Evolutionary conservation across 208 protist genomes (phyloP), one percentile per base, ranked within the genome.

Genomic region (Herpetomonas samuelpessoai): DNA sequence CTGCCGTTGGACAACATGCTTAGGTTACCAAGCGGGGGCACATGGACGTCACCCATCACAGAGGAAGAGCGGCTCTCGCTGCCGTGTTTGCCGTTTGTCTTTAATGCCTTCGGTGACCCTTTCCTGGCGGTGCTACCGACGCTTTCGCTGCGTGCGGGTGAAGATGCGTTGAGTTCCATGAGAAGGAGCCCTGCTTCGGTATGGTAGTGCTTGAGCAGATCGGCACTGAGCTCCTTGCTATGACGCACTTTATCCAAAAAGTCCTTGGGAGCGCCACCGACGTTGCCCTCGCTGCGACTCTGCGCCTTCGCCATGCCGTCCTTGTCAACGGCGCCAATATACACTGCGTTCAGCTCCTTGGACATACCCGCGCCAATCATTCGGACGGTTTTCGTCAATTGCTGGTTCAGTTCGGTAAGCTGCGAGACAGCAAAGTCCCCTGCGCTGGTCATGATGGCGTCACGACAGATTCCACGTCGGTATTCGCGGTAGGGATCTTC

Each of bases 341-440:
- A 67, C 22, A 59, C 58, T 18, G 56, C 48, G 47, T 64, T 73
- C 29, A 77, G 54, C 56, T 74, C 70, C 54, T 63, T 68, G 7
- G 64, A 57, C 3, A 79, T 29, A 4, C 49, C 76, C 2, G 57
- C 64, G 3, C 58, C 68, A 28, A 86, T 74, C 44, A 81, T 71
- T 39, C 69, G 74, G 21, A 87, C 57, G 0, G 74, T 66, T 12
- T 76, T 57, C 10, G 75, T 81, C 55, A 91, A 65, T 39, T 49
- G 59, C 31, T 38, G 48, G 35, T 77, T 74, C 22, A 81, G 39
- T 16, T 25, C 47, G 16, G 35, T 41, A 14, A 41, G 35, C 35
- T 41, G 56, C 53, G 9, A 83, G 31, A 29, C 55, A 39, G 19
- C 39, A 16, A 12, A 71, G 55, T 26, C 57, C 62, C 1, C 84